Evolutionary conservation across 2,329 filamentous ascomycete species (phyloP), one percentile per base, ranked within the genome.

Genomic region (Penicillium decumbens): DNA sequence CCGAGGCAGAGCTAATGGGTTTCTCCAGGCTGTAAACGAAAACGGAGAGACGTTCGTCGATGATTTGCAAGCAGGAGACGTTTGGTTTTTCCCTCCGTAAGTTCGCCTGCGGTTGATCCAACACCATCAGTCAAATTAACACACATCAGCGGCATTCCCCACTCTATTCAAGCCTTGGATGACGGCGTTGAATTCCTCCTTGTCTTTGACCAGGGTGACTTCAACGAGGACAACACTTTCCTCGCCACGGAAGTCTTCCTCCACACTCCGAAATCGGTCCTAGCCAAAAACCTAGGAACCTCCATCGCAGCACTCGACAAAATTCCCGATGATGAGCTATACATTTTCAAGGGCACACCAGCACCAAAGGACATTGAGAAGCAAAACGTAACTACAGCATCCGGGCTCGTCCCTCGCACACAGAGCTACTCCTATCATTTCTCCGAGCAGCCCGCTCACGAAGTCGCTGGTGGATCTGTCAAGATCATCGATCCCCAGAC

Each of bases 41-140:
- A 84, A 91, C 53, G 87, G 87, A 8, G 82, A 87, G 53, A 87
- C 82, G 54, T 90, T 89, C 65, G 80, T 90, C 53, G 87, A 89
- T 56, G 87, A 91, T 62, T 70, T 91, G 20, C 79, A 82, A 62
- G 84, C 87, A 62, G 88, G 88, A 4, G 88, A 91, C 61, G 68
- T 91, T 6, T 91, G 86, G 87, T 91, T 88, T 62, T 91, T 91
- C 71, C 87, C 87, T 20, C 82, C 83, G 67, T 70, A 25, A 48
- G 62, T 53, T 13, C 43, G 1, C 9, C 12, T 18, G 2, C 8
- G 7, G 3, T 35, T 10, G 2, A 12, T 12, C 18, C 15, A 20
- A 23, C 8, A 18, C 18, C 18, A 4, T 3, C 15, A 10, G 4
- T 6, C n/a, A 37, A 20, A 10, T 37, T 42, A 27, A 30, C 29